Evolutionary conservation across 208 protist genomes (phyloP), one percentile per base, ranked within the genome.

Genomic region (Leishmania amazonensis): DNA sequence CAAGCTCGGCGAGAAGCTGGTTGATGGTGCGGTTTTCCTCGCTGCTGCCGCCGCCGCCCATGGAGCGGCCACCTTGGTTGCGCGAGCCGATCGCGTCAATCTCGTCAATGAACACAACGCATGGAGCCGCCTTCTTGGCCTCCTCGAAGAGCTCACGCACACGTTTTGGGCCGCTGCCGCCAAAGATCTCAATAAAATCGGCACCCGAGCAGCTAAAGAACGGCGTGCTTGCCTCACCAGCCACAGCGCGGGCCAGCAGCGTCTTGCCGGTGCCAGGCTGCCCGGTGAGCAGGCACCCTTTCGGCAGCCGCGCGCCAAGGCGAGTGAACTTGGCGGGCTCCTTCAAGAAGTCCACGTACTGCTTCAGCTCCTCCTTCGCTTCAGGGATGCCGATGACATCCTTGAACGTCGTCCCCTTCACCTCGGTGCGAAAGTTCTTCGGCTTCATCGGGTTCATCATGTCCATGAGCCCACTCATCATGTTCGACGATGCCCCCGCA

Each of bases 41-140:
- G 81, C 94, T 97, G 85, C 95, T 94, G 64, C 94, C 94, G 53
- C 94, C 86, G n/a, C 80, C 91, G 68, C 94, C 95, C 91, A 97
- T 96, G 65, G 86, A 93, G 51, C 94, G 86, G n/a, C 91, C 90
- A 68, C 92, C 94, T 72, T 92, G 87, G 81, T 94, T 98, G 51
- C 89, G 92, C 24, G 91, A 97, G 13, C 99, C 99, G 65, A 99
- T 97, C 24, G 99, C 99, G 89, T 99, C 99, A 80, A 99, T 99
- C 80, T 99, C 99, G 87, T 99, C 99, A 71, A 99, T 99, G 85
- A 99, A 99, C 42, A 99, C 94, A 72, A 99, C 99, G 74, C 97
- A 99, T 21, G 98, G 99, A 17, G 97, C 93, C 42, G 91, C 97
- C 83, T 98, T 93, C 83, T 98, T 94, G 0, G 99, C 99, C 87